Evolutionary conservation across 495 filamentous ascomycete genomes (phyloP).

Genomic region (Platismatia glauca): DNA sequence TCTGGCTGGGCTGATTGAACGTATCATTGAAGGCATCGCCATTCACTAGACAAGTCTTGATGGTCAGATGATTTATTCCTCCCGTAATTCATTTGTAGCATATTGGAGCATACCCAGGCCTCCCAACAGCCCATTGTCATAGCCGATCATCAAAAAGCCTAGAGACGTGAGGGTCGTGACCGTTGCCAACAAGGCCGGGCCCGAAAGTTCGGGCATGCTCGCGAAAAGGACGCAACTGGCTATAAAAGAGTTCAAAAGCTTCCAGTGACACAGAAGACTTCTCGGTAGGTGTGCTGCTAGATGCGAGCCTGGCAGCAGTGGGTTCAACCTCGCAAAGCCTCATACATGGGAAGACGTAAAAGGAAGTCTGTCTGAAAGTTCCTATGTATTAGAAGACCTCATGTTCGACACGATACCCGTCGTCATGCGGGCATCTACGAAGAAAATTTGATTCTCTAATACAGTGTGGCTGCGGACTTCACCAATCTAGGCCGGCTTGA

Average conservation of each 20-base stretch:
- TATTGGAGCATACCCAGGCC: conserved; percentile 6
- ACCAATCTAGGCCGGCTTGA: too few relatives aligned
- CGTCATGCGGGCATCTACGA: too few relatives aligned
- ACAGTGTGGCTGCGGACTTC: too few relatives aligned
- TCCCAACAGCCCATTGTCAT: conserved; percentile 30
- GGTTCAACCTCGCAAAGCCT: not conserved
- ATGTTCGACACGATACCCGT: too few relatives aligned
- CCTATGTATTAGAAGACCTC: too few relatives aligned
- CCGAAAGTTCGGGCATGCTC: conserved; percentile 10
- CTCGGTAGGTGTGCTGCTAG: not conserved
- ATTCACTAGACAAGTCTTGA: conserved; percentile 15
- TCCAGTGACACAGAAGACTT: not conserved
- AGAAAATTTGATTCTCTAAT: too few relatives aligned
- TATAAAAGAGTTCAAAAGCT: not conserved
- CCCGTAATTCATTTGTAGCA: too few relatives aligned
- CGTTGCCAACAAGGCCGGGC: conserved; percentile 10
- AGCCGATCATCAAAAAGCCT: conserved; percentile 29
- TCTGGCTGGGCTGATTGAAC: conserved; percentile 26
- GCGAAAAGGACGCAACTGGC: not conserved
- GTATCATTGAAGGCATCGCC: conserved; percentile 25
- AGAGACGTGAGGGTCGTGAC: conserved; percentile 23
- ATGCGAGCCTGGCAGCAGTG: not conserved
- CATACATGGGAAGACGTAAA: not conserved
- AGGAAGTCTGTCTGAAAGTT: too few relatives aligned
- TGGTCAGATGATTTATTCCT: not conserved